Base-by-base conservation (phyloP, 2,329 filamentous ascomycete species). In the Diaporthe vexans region DNA sequence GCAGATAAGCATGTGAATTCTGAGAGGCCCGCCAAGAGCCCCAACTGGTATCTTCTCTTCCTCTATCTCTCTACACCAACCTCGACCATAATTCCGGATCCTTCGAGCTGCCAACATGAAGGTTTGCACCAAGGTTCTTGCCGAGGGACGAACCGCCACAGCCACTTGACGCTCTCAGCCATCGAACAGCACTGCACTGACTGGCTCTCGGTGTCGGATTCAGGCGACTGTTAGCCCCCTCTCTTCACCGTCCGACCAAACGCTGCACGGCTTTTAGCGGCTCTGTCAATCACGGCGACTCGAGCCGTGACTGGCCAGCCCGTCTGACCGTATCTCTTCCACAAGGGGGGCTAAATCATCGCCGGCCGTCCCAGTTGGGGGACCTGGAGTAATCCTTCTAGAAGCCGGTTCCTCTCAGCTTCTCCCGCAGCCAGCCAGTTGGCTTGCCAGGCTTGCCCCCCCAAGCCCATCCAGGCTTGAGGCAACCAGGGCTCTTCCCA, bases 371-470 rank as follows among this genome's bases (percentile, higher is more conserved):
- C 43, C 61, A 10, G 43, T 43, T 67, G 43, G 43, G 37, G 46
- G 26, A 26, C 63, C n/a, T 54, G 46, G 63, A 68, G 61, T n/a
- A 54, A 68, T 68, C 63, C 63, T 68, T 68, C 63, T 68, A 68
- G 63, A 68, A 68, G 46, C 46, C 48, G n/a, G 63, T 68, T 68
- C 63, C 48, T 68, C 63, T 68, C 63, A 67, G 63, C 63, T 67
- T 67, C 63, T 67, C 46, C 63, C 63, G 63, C 3, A 51, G 4
- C 7, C 46, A 37, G 46, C 63, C 46, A 52, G 46, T 67, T 13
- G 33, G 13, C 17, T 24, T 24, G 43, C 37, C 37, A 13, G 37
- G 37, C 37, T 40, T 40, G 43, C 15, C 46, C 59, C 19, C 29
- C 29, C 61, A 37, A 46, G 26, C 11, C 11, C 61, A 9, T 21